Conservation (phyloP, 192 early-diverging fungal genomes). For the Coemansia javaensis region DNA sequence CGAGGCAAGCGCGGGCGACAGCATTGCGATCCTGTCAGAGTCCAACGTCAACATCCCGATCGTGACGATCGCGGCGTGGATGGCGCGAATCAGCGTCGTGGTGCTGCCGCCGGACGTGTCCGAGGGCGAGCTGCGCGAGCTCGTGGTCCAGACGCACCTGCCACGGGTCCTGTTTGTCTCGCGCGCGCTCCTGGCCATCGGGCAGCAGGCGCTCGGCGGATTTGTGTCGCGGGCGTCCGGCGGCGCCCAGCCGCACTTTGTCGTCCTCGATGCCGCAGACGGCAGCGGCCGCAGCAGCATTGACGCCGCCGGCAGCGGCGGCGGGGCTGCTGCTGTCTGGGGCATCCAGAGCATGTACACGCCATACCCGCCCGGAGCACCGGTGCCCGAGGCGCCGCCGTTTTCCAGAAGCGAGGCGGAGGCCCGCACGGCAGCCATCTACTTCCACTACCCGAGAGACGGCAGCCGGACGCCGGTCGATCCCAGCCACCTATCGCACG, state of each 20-base stretch:
- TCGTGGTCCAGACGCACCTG: conserved; percentile 8
- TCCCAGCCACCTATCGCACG: conserved; percentile 11
- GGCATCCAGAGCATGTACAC: conserved; percentile 11
- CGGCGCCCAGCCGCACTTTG: conserved; percentile 1
- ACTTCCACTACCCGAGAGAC: conserved; percentile 5
- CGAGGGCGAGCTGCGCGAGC: conserved; percentile 2
- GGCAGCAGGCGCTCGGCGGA: conserved; percentile 2
- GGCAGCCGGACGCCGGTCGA: background rate
- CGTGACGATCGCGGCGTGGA: conserved; percentile 26
- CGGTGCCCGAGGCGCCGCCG: conserved; percentile 1
- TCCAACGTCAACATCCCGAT: conserved; percentile 31
- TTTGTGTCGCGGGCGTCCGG: background rate
- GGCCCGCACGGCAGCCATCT: conserved; percentile 15
- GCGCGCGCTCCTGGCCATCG: background rate
- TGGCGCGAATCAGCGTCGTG: conserved; percentile 16
- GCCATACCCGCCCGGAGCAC: background rate
- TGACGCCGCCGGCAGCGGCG: background rate
- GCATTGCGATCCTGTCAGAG: conserved; percentile 14
- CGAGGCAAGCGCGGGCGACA: conserved; percentile 2
- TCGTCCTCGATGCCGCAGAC: conserved; percentile 5
- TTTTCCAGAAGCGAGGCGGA: conserved; percentile 15
- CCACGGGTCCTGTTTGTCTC: conserved; percentile 21
- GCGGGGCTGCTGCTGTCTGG: background rate
- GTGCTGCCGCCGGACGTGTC: conserved; percentile 11
- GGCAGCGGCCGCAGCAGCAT: no score